phyloP scores from a whole-genome alignment of 257 asterid genomes.

The Leptodermis oblonga region DNA sequence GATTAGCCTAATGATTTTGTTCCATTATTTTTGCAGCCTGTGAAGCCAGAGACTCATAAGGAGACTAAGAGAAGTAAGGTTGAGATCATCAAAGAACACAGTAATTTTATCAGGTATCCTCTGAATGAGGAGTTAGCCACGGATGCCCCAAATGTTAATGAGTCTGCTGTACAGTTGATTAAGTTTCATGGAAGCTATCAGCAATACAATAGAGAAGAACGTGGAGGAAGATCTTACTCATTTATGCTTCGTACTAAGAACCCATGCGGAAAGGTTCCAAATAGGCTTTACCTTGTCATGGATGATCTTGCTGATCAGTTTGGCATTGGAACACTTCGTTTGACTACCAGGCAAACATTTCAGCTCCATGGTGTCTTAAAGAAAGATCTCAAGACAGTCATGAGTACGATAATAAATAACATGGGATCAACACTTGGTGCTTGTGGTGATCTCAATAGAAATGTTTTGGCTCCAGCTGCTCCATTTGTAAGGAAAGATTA shows the following conservation, averaged over 20 bases:
- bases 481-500: conserved; percentile 66
- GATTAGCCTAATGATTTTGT: conserved; percentile 9
- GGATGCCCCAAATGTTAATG: conserved; percentile 76
- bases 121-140: conserved; percentile 79
- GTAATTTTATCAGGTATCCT: conserved; percentile 90
- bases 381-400: conserved; percentile 86
- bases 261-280: conserved; percentile 93
- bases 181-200: conserved; percentile 99
- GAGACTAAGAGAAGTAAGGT: conserved; percentile 89
- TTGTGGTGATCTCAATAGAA: conserved; percentile 94
- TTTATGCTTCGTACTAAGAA: conserved; percentile 97
- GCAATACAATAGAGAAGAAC: conserved; percentile 92
- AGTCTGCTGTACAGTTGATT: conserved; percentile 85
- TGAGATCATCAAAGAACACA: conserved; percentile 86
- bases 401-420: conserved; percentile 72
- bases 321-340: conserved; percentile 89
- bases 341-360: conserved; percentile 95
- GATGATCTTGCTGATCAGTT: conserved; percentile 95
- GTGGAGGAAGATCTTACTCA: conserved; percentile 73
- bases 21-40: conserved; percentile 51
- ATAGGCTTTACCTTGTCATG: conserved; percentile 79
- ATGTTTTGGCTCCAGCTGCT: conserved; percentile 96
- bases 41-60: conserved; percentile 54
- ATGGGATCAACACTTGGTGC: conserved; percentile 99
- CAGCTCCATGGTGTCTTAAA: conserved; percentile 95